Evolutionary conservation across 805 yeast species (phyloP), one percentile per base, ranked within the genome.

Genomic region (Komagataella pseudopastoris): DNA sequence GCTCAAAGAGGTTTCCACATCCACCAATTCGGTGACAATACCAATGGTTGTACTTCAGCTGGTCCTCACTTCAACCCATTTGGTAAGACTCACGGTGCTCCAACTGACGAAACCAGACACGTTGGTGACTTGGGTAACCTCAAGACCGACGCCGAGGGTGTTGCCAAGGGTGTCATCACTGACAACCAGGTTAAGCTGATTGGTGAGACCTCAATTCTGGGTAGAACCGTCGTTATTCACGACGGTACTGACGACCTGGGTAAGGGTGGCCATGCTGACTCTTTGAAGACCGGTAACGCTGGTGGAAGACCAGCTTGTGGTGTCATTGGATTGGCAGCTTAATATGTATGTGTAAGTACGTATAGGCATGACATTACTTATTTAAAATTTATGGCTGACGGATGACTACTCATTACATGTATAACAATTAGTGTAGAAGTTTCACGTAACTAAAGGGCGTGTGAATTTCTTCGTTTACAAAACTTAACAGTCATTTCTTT

Each of bases 291-390:
- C 60, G 97, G 97, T 76, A 88, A 90, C 66, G 97, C 98, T 55
- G 98, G 98, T 69, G 90, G 85, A 60, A 89, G 98, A 82, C 87
- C 93, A 60, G 98, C 98, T 57, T 90, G 98, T 76, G 98, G 98
- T 76, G 96, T 90, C 65, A 89, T 90, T 75, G 97, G 97, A 58
- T 62, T 83, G 56, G 59, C 88, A 50, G 67, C 76, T 60, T 74
- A 67, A 64, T 44, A 6, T 14, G 36, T 24, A 24, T 24, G 50
- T 55, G 49, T n/a, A 30, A 22, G 17, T n/a, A 20, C 30, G 36
- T 46, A 14, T 20, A 20, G 20, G 20, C 20, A 20, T 20, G 20
- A 43, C 12, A n/a, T 45, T 30, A 30, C n/a, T 10, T 30, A 30
- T 30, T 30, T 30, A 30, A 30, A 30, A 30, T 30, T 30, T 30